Evolutionary conservation across 495 filamentous ascomycete genomes (phyloP).

Genomic region (Aspergillus indologenus): DNA sequence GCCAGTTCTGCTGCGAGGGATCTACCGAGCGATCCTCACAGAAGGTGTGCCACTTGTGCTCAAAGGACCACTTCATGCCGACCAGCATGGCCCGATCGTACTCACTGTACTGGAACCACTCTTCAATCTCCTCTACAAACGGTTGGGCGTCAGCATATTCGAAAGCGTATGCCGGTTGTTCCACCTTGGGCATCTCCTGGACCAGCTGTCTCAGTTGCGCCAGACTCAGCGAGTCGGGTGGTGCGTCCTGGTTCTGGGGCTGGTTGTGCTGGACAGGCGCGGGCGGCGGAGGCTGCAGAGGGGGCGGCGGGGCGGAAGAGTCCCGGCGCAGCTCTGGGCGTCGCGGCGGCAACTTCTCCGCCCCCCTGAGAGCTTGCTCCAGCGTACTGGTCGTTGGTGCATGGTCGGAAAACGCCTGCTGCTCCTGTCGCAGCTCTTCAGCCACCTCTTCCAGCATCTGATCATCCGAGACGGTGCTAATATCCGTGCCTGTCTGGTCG

Average conservation of each 20-base stretch:
- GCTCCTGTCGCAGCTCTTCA: slow-evolving; percentile 47
- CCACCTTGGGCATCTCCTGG: slow-evolving; percentile 70
- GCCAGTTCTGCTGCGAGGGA: slow-evolving; percentile 45
- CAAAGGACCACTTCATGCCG: slow-evolving; percentile 67
- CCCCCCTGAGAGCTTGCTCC: slow-evolving; percentile 13
- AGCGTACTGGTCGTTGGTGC: neutral
- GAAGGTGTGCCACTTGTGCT: slow-evolving; percentile 58
- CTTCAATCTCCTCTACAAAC: slow-evolving; percentile 84
- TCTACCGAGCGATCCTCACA: slow-evolving; percentile 33
- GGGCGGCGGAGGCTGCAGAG: slow-evolving; percentile 58
- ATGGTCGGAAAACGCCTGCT: slow-evolving; percentile 23
- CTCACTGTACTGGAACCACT: slow-evolving; percentile 91
- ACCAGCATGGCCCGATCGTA: slow-evolving; percentile 68
- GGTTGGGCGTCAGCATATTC: slow-evolving; percentile 78
- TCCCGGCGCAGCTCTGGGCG: slow-evolving; percentile 59
- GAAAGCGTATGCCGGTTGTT: slow-evolving; percentile 90
- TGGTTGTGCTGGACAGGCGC: slow-evolving; percentile 44
- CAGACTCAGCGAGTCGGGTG: slow-evolving; percentile 76
- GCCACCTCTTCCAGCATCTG: slow-evolving; percentile 49
- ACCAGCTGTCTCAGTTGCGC: slow-evolving; percentile 78
- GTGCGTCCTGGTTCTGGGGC: slow-evolving; percentile 39
- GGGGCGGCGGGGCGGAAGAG: slow-evolving; percentile 53
- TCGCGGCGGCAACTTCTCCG: slow-evolving; percentile 22
- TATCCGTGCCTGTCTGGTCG: slow-evolving; percentile 53
- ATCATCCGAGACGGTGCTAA: slow-evolving; percentile 47